phyloP scores from a whole-genome alignment of 768 basidiomycete genomes.

The Hygrocybe punicea region DNA sequence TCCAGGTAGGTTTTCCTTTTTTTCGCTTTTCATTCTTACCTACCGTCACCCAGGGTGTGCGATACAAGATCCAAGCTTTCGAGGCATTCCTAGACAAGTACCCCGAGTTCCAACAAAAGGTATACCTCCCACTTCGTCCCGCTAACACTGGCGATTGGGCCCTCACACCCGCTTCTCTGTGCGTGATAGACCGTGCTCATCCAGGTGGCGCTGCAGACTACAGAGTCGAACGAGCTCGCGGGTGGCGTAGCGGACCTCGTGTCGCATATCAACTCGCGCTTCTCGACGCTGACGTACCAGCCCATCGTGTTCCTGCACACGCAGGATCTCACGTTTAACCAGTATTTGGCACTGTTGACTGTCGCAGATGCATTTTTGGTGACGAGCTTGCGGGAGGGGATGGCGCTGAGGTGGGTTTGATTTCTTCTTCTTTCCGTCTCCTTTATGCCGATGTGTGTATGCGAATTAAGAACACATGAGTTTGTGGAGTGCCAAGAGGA shows the following conservation, averaged over 20 bases:
- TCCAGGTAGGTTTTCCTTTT: constrained; percentile 47
- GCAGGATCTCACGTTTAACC: constrained; percentile 78
- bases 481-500: constrained; percentile 83
- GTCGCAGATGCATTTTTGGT: constrained; percentile 85
- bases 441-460: not conserved
- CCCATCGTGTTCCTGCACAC: constrained; percentile 85
- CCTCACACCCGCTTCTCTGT: not conserved
- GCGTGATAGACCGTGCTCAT: constrained; percentile 64
- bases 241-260: constrained; percentile 73
- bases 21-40: no score
- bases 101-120: constrained; percentile 78
- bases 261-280: constrained; percentile 76
- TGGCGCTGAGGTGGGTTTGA: constrained; percentile 57
- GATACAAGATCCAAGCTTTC: constrained; percentile 80
- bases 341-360: constrained; percentile 77
- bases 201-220: constrained; percentile 83
- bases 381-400: constrained; percentile 81
- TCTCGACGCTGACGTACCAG: constrained; percentile 82
- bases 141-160: not conserved
- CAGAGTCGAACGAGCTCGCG: constrained; percentile 68
- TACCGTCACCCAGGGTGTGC: constrained; percentile 70
- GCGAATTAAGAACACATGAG: constrained; percentile 57
- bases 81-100: constrained; percentile 75
- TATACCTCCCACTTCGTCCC: constrained; percentile 17
- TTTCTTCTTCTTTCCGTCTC: not conserved